Percentiles rank a stretch among this genome's conserved stretches.
Evolutionary conservation across 495 filamentous ascomycete species (phyloP).

Genomic region (Hypoxylon trugodes): DNA sequence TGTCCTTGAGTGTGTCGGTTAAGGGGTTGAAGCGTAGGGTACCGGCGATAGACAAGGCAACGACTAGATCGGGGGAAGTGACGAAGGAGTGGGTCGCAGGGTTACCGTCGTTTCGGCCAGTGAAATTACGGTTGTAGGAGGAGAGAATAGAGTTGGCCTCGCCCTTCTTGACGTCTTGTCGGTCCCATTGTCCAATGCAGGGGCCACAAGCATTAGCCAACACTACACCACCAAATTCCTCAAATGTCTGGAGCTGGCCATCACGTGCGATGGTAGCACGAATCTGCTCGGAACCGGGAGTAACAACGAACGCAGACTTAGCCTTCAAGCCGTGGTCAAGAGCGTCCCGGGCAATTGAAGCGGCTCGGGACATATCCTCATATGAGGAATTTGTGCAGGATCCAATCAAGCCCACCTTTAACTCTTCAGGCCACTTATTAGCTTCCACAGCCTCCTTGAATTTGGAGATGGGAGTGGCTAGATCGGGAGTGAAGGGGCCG

Average conservation of each 20-base stretch:
- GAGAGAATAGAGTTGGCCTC: conserved; percentile 95
- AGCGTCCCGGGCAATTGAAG: conserved; percentile 94
- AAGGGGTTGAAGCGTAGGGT: conserved; percentile 96
- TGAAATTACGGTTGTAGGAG: conserved; percentile 99
- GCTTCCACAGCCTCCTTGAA: conserved; percentile 93
- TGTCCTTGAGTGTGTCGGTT: conserved; percentile 91
- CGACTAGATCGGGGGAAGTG: conserved; percentile 95
- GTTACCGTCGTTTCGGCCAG: conserved; percentile 98
- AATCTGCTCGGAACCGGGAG: conserved; percentile 97
- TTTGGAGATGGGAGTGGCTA: conserved; percentile 96
- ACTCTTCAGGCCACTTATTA: conserved; percentile 96
- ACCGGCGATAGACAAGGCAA: conserved; percentile 90
- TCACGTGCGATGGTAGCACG: conserved; percentile 94
- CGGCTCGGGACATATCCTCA: conserved; percentile 97
- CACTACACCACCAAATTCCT: conserved; percentile 96
- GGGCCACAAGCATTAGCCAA: conserved; percentile 95
- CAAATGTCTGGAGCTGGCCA: conserved; percentile 93
- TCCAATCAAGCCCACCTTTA: conserved; percentile 96
- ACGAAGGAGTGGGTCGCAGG: conserved; percentile 98
- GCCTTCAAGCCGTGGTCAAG: conserved; percentile 93
- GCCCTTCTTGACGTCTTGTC: conserved; percentile 94
- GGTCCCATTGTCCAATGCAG: conserved; percentile 89
- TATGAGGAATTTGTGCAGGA: conserved; percentile 99
- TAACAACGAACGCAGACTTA: conserved; percentile 92
- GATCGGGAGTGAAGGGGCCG: conserved; percentile 99